These are phyloP conservation scores for Trichoderma asperellum DNA, from an alignment of 2,329 filamentous ascomycete species.

Conservation along the genomic window DNA sequence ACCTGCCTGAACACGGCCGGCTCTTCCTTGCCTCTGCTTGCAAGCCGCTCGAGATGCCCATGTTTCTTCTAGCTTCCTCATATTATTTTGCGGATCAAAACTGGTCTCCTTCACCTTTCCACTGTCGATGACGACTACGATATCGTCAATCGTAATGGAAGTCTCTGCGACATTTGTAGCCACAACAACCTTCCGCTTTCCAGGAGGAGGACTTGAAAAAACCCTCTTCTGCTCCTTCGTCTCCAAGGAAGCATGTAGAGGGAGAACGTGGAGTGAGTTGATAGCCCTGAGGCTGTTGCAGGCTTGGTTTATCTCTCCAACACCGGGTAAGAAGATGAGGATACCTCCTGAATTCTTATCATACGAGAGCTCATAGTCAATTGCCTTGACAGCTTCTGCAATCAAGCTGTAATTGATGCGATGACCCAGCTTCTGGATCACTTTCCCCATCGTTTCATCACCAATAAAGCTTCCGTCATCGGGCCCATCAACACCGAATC, in stretches of 20 bases:
- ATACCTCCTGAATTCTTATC: conserved; percentile 76
- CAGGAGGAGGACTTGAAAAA: conserved; percentile 73
- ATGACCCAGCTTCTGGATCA: conserved; percentile 73
- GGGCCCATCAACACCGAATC: conserved; percentile 62
- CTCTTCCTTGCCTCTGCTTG: conserved; percentile 90
- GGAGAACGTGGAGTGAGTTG: conserved; percentile 71
- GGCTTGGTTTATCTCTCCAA: conserved; percentile 85
- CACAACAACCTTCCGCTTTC: conserved; percentile 88
- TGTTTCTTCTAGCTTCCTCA: conserved; percentile 90
- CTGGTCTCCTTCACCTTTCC: conserved; percentile 96
- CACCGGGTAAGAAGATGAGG: conserved; percentile 92
- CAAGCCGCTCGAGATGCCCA: conserved; percentile 95
- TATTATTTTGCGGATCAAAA: conserved; percentile 88
- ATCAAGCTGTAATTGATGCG: conserved; percentile 92
- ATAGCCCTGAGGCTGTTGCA: conserved; percentile 69
- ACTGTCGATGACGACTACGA: conserved; percentile 93
- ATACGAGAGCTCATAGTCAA: conserved; percentile 73
- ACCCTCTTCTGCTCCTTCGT: conserved; percentile 87
- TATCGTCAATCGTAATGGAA: conserved; percentile 97
- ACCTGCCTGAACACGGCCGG: conserved; percentile 88
- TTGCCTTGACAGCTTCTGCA: conserved; percentile 75
- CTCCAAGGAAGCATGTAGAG: conserved; percentile 88
- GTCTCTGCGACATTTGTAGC: conserved; percentile 98
- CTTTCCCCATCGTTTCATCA: conserved; percentile 66
- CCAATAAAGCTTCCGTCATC: conserved; percentile 49